Base-by-base conservation (phyloP, 1,284 basidiomycete species). In the Hypsizygus ulmarius region DNA sequence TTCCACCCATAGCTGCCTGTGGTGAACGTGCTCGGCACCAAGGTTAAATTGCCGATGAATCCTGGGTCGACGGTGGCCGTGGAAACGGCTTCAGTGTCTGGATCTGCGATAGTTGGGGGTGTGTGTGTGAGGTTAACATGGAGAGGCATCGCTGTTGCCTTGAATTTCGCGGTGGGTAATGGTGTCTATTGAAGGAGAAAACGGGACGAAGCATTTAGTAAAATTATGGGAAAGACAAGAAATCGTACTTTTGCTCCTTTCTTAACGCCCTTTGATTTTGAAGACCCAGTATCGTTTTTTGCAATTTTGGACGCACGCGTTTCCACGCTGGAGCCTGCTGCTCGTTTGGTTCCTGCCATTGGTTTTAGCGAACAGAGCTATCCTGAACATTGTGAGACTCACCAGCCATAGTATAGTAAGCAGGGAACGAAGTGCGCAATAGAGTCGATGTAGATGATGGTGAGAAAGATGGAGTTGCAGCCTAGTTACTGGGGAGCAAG, bases 1-100 rank as follows among this genome's bases (percentile, higher is more conserved):
- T 89, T 90, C 87, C 87, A 90, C 4, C 88, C 87, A 63, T 85
- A 88, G 60, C 84, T 87, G 12, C 87, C 86, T 0, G 87, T 88
- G 14, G 70, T 60, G 65, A 90, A 89, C 35, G 75, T 71, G 47
- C 66, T 75, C 1, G 87, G 79, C 2, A 75, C 54, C 11, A 89
- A 70, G 0, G 77, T 74, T 16, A 81, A 62, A 36, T 68, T 73
- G n/a, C 79, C 79, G 52, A 90, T 70, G 60, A 77, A 74, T 9
- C 84, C 85, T 33, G 79, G 71, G 63, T 89, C 87, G 8, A 63
- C 65, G 4, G 68, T 60, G 5, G 72, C 62, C 12, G 65, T 57
- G 15, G 68, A 59, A 0, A 59, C 63, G 7, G 65, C 69, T 35
- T 60, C 56, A 14, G 47, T 49, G 40, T 72, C 73, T 27, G 63